Evolutionary conservation across 345 rosid species (phyloP).

Genomic region (Microcos paniculata): DNA sequence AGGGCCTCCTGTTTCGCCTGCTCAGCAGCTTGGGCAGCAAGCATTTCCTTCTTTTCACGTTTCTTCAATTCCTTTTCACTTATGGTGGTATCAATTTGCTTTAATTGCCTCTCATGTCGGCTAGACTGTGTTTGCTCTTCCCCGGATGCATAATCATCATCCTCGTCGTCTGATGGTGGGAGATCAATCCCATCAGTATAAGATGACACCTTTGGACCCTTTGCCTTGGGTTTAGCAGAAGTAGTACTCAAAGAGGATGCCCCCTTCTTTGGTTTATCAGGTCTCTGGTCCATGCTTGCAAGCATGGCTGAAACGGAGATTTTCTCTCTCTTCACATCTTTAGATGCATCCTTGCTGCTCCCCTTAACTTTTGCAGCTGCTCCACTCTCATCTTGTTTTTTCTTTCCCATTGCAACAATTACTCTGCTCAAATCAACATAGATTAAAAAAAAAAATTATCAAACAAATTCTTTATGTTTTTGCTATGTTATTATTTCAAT

Average conservation of each 20-base stretch:
- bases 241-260: constrained; percentile 36
- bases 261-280: constrained; percentile 71
- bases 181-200: constrained; percentile 86
- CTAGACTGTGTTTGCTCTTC: constrained; percentile 46
- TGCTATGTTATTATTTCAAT: neutral
- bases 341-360: constrained; percentile 48
- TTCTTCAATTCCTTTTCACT: constrained; percentile 85
- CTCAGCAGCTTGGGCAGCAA: constrained; percentile 52
- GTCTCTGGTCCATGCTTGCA: constrained; percentile 80
- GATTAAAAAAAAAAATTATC: neutral
- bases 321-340: constrained; percentile 64
- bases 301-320: constrained; percentile 77
- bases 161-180: constrained; percentile 90
- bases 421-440: constrained; percentile 19
- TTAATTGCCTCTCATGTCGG: constrained; percentile 52
- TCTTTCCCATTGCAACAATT: constrained; percentile 64
- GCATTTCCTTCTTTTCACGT: constrained; percentile 68
- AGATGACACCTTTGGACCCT: constrained; percentile 46
- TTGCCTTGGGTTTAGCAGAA: constrained; percentile 48
- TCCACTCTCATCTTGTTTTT: constrained; percentile 57
- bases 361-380: constrained; percentile 47
- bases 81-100: constrained; percentile 50
- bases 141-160: constrained; percentile 41
- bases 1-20: constrained; percentile 77
- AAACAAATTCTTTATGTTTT: neutral